These are phyloP conservation scores for Candida golubevii DNA, from an alignment of 805 yeast genomes.

Conservation along the genomic window DNA sequence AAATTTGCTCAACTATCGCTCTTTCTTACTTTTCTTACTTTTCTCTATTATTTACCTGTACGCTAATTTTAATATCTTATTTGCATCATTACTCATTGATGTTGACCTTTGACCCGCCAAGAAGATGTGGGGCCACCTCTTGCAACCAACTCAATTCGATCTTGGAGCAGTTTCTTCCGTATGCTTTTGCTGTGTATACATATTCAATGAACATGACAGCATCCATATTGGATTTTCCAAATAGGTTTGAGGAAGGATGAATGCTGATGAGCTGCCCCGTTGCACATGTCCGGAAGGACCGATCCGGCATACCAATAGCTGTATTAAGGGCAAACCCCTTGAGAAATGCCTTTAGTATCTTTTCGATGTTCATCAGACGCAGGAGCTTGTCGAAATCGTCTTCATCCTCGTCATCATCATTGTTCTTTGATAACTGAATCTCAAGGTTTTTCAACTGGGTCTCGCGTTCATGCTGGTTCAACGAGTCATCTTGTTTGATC, in stretches of 20 bases:
- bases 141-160: conserved; percentile 83
- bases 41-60: no score
- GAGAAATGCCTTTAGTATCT: conserved; percentile 72
- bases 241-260: conserved; percentile 86
- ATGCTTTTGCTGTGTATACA: conserved; percentile 89
- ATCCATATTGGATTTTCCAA: conserved; percentile 68
- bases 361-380: conserved; percentile 46
- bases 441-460: conserved; percentile 22
- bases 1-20: no score
- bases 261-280: conserved; percentile 82
- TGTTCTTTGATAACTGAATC: conserved; percentile 22
- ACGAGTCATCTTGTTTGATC: conserved; percentile 37
- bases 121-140: conserved; percentile 66
- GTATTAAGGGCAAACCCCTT: conserved; percentile 83
- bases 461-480: conserved; percentile 25
- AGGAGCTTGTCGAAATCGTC: conserved; percentile 15
- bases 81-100: conserved; percentile 17
- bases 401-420: conserved; percentile 18
- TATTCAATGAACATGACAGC: conserved; percentile 94
- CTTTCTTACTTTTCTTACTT: no score
- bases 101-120: conserved; percentile 40
- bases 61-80: no score
- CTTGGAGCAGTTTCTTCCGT: conserved; percentile 83
- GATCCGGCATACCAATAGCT: conserved; percentile 92
- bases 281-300: conserved; percentile 81